Evolutionary conservation across 306 rosid genomes (phyloP).

Genomic region (cucumber (Cucumis sativus)): DNA sequence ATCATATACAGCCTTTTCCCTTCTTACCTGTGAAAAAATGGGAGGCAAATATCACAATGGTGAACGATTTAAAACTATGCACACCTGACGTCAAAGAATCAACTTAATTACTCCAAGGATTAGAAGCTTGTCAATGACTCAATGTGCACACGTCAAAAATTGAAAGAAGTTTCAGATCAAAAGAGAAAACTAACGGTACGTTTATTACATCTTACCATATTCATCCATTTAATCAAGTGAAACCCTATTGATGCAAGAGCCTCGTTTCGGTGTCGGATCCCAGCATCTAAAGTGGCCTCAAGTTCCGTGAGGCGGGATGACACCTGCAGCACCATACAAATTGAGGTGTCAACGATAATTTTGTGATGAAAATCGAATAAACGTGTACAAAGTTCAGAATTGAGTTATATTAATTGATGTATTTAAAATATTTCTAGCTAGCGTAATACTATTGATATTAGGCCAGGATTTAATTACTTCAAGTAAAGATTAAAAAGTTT

Average conservation of each 20-base stretch:
- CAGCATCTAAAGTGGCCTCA: conserved; percentile 87
- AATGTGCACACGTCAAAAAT: neutral
- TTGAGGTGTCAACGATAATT: neutral
- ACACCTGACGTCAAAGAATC: neutral
- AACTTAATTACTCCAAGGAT: neutral
- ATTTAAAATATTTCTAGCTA: neutral
- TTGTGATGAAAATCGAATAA: neutral
- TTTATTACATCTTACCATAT: conserved; percentile 40
- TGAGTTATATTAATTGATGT: neutral
- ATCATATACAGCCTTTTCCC: conserved; percentile 97
- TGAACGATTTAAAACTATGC: neutral
- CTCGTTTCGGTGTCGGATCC: conserved; percentile 79
- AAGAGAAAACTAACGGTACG: neutral
- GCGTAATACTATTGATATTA: neutral
- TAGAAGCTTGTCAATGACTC: neutral
- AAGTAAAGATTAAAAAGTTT: neutral
- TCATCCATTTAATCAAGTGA: conserved; percentile 81
- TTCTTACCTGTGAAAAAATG: conserved; percentile 61
- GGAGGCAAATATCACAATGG: conserved; percentile 22
- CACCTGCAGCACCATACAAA: conserved; percentile 33
- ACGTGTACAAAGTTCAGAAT: neutral
- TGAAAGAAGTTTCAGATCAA: neutral
- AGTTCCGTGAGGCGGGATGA: conserved; percentile 78
- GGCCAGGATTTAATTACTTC: neutral
- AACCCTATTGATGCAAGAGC: conserved; percentile 64